Base-by-base conservation (phyloP, 371 early-diverging fungal genomes). In the Nematocida homosporus region DNA sequence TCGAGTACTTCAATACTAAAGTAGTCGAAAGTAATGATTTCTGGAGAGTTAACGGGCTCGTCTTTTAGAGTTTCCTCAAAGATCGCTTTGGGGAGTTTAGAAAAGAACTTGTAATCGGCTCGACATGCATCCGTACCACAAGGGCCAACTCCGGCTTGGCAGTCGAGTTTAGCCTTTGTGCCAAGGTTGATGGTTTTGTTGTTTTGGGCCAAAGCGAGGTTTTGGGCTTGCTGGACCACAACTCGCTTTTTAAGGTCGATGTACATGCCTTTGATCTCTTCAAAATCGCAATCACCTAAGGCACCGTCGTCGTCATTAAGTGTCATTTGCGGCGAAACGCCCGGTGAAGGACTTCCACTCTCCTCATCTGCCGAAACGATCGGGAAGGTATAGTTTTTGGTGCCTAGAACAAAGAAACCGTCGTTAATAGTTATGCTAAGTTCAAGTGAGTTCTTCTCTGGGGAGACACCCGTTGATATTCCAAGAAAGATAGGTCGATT, bases 381-480 rank as follows among this genome's bases (percentile, higher is more conserved):
- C 5, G 55, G 40, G 40, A 65, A 79, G 8, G 56, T 13, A 27
- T 75, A 60, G 35, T 67, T 53, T 35, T 65, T 66, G 38, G 50
- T 56, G 37, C 75, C 79, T 1, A 79, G 44, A 35, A 38, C 20
- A 50, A 79, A 79, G 34, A 76, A 65, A 16, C 79, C 79, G 61
- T 79, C 79, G 78, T 79, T 79, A 20, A 79, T 66, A 18, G 79
- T 42, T 1, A 79, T 65, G 59, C 54, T 53, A 23, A 79, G 32
- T n/a, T 79, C 41, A 1, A 75, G 44, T 20, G 64, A 37, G 1
- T 53, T 44, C 2, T n/a, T 44, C 23, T 44, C 1, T 13, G 35
- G 10, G 20, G 32, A 35, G 13, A 79, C 55, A 4, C 56, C 66
- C 37, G 64, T 44, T 10, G 79, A 27, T 18, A 79, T 66, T 41